Conservation (phyloP, 805 yeast genomes). For the Saccharomycopsis schoenii region DNA sequence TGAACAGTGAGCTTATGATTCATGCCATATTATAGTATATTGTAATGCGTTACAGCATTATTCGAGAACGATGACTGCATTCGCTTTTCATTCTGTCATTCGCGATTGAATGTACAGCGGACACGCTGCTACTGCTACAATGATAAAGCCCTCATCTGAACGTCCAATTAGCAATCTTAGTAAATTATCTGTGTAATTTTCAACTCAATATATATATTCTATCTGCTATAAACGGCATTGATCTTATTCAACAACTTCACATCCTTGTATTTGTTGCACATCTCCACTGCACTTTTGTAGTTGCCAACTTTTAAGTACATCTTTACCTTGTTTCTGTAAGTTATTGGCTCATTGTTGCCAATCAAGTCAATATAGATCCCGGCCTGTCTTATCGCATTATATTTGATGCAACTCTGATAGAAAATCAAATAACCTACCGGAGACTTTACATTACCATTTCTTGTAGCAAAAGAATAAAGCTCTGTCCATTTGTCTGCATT, state of each 20-base stretch:
- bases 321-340: constrained; percentile 37
- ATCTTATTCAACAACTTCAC: neutral
- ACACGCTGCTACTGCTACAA: too few species aligned
- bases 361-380: constrained; percentile 49
- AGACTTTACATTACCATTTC: constrained; percentile 34
- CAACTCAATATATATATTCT: neutral
- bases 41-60: too few species aligned
- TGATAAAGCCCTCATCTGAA: too few species aligned
- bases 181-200: too few species aligned
- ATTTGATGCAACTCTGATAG: constrained; percentile 40
- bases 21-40: too few species aligned
- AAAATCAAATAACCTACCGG: constrained; percentile 68
- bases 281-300: constrained; percentile 38
- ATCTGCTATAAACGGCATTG: neutral
- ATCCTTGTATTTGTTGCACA: constrained; percentile 36
- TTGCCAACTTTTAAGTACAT: constrained; percentile 47
- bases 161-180: too few species aligned
- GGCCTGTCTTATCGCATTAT: constrained; percentile 52
- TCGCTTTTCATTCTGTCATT: too few species aligned
- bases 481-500: constrained; percentile 44
- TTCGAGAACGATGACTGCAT: too few species aligned
- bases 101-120: too few species aligned
- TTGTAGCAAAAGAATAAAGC: constrained; percentile 41
- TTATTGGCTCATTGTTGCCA: constrained; percentile 26
- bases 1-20: too few species aligned